Evolutionary conservation across 2,329 filamentous ascomycete genomes (phyloP).

Genomic region (Penicillium sp.): DNA sequence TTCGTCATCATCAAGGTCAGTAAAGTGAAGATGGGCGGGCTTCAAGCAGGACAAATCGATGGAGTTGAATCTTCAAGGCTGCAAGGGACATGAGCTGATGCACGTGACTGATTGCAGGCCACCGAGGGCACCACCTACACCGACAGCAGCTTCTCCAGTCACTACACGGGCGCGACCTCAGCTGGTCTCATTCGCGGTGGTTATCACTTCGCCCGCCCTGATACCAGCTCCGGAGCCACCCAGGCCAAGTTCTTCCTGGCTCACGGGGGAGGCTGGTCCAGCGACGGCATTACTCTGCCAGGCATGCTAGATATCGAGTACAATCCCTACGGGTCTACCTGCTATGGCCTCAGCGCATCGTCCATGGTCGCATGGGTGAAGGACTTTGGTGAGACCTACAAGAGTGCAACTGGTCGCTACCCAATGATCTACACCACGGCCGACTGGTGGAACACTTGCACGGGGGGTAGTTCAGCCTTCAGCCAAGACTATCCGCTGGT

Average conservation of each 20-base stretch:
- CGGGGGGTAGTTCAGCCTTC: slow-evolving; percentile 46
- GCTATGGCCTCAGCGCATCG: slow-evolving; percentile 43
- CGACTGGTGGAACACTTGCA: slow-evolving; percentile 52
- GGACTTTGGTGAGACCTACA: slow-evolving; percentile 49
- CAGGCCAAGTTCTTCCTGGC: slow-evolving; percentile 50
- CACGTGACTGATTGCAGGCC: slow-evolving; percentile 31
- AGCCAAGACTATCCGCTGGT: slow-evolving; percentile 44
- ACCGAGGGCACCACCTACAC: slow-evolving; percentile 48
- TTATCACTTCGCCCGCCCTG: slow-evolving; percentile 52
- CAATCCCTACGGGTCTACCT: slow-evolving; percentile 35
- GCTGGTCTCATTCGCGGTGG: slow-evolving; percentile 51
- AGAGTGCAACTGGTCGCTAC: slow-evolving; percentile 42
- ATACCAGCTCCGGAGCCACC: slow-evolving; percentile 37
- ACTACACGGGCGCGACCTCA: slow-evolving; percentile 47
- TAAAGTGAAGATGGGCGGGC: too few relatives aligned
- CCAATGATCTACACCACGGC: slow-evolving; percentile 51
- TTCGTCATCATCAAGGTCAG: slow-evolving; percentile 32
- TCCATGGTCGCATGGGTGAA: slow-evolving; percentile 50
- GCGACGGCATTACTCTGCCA: slow-evolving; percentile 50
- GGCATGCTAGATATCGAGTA: slow-evolving; percentile 54
- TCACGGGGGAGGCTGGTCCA: slow-evolving; percentile 51
- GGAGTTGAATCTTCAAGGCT: too few relatives aligned
- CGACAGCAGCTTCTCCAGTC: slow-evolving; percentile 43
- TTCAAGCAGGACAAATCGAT: too few relatives aligned
- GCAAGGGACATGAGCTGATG: too few relatives aligned